These are phyloP conservation scores for Pythium dissimile DNA, from an alignment of 352 stramenopile species.

Conservation along the genomic window DNA sequence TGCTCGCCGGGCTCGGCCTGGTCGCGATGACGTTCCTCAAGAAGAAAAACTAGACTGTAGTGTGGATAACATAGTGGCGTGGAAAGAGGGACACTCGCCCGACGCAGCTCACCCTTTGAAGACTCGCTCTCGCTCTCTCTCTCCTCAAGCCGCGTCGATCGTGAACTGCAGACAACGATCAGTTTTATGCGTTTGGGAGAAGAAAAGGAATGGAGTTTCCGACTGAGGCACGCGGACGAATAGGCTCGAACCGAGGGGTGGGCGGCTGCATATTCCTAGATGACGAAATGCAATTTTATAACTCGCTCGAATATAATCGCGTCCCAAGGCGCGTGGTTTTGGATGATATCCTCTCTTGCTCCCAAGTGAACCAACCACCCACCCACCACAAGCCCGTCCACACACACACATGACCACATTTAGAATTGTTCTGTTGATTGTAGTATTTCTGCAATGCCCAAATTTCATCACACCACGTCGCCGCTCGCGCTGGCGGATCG, in stretches of 20 bases:
- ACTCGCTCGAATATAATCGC: background rate
- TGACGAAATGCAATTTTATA: background rate
- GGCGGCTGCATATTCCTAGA: background rate
- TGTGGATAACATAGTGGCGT: conserved; percentile 8
- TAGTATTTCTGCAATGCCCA: too few species aligned
- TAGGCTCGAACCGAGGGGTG: too few species aligned
- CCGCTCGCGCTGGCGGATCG: background rate
- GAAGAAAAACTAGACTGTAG: conserved; percentile 50
- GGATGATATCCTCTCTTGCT: background rate
- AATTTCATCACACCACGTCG: too few species aligned
- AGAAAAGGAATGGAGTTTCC: background rate
- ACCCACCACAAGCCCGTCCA: too few species aligned
- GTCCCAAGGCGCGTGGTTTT: background rate
- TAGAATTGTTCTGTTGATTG: too few species aligned
- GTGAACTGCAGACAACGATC: conserved; percentile 10
- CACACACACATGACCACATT: too few species aligned
- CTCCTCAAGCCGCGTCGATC: background rate
- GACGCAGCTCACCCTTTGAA: too few species aligned
- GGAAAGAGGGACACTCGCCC: too few species aligned
- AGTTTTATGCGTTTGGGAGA: background rate
- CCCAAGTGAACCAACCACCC: too few species aligned
- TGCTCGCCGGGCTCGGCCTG: conserved; percentile 39
- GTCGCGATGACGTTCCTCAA: conserved; percentile 56
- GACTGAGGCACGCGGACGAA: too few species aligned
- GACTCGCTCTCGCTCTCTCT: background rate